Evolutionary conservation across 1,284 basidiomycete species (phyloP).

Genomic region (Trametes versicolor): DNA sequence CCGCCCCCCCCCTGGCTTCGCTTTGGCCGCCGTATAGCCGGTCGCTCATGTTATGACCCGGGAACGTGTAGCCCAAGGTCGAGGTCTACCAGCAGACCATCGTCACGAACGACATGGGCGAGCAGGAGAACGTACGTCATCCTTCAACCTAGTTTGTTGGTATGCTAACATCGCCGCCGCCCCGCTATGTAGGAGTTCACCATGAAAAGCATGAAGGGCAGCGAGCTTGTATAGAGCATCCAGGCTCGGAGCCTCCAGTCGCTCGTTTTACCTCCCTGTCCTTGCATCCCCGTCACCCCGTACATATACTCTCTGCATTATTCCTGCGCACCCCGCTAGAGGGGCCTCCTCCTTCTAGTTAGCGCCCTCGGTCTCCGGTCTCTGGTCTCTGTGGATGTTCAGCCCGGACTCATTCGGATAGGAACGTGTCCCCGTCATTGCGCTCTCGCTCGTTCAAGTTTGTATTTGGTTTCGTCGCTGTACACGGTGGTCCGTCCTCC

Average conservation of each 20-base stretch:
- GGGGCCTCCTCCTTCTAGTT: background rate
- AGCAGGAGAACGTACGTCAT: conserved; percentile 20
- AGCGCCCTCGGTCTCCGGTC: background rate
- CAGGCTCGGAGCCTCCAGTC: background rate
- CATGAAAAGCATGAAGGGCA: conserved; percentile 26
- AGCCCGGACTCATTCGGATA: conserved; percentile 12
- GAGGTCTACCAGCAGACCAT: conserved; percentile 29
- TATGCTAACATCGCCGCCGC: conserved; percentile 8
- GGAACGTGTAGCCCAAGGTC: conserved; percentile 20
- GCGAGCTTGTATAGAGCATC: conserved; percentile 21
- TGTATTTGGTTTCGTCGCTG: conserved; percentile 5
- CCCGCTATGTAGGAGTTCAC: conserved; percentile 13
- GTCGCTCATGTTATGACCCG: background rate
- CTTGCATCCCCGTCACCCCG: background rate
- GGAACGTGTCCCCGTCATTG: conserved; percentile 1
- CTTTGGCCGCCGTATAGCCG: background rate
- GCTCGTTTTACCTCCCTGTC: conserved; percentile 6
- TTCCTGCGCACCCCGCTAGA: background rate
- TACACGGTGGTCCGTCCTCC: background rate
- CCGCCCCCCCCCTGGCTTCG: background rate
- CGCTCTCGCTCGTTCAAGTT: conserved; percentile 2
- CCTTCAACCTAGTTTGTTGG: background rate
- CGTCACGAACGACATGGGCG: conserved; percentile 29
- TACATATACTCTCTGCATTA: background rate
- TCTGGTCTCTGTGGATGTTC: conserved; percentile 6